phyloP scores from a whole-genome alignment of 805 yeast genomes.

The Citeromyces matritensis region DNA sequence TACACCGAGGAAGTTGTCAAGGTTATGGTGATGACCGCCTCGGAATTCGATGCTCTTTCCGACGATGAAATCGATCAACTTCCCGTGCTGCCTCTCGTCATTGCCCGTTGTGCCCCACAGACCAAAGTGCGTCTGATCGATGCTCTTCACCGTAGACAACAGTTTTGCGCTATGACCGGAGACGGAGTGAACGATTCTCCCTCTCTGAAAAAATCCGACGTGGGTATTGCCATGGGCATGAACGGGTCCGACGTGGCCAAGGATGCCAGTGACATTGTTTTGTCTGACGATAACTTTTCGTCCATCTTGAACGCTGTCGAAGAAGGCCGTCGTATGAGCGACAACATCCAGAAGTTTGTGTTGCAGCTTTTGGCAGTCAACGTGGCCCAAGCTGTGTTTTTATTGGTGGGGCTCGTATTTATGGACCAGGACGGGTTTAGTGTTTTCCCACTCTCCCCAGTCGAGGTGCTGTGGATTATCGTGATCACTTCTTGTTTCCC shows the following conservation, averaged over 20 bases:
- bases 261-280: conserved; percentile 65
- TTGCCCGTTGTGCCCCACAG: conserved; percentile 75
- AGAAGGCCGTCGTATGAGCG: conserved; percentile 71
- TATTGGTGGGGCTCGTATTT: conserved; percentile 63
- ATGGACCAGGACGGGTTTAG: conserved; percentile 47
- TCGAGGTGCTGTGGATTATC: conserved; percentile 68
- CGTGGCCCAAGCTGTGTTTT: conserved; percentile 53
- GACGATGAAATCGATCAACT: conserved; percentile 46
- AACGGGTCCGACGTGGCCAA: conserved; percentile 79
- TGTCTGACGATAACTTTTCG: conserved; percentile 67
- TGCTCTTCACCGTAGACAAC: conserved; percentile 47
- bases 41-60: conserved; percentile 47
- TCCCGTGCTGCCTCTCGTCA: conserved; percentile 60
- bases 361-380: conserved; percentile 60
- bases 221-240: conserved; percentile 76
- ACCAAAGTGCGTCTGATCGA: conserved; percentile 74
- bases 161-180: conserved; percentile 71
- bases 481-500: conserved; percentile 74
- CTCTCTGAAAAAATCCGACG: conserved; percentile 60
- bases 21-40: conserved; percentile 65
- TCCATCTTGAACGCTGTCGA: conserved; percentile 66
- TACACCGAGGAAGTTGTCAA: conserved; percentile 38
- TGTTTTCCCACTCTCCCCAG: conserved; percentile 73
- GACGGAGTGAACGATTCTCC: conserved; percentile 81
- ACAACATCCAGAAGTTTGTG: conserved; percentile 66